These are phyloP conservation scores for Mastigamoeba balamuthi DNA, from an alignment of 78 protist genomes.

Conservation along the genomic window DNA sequence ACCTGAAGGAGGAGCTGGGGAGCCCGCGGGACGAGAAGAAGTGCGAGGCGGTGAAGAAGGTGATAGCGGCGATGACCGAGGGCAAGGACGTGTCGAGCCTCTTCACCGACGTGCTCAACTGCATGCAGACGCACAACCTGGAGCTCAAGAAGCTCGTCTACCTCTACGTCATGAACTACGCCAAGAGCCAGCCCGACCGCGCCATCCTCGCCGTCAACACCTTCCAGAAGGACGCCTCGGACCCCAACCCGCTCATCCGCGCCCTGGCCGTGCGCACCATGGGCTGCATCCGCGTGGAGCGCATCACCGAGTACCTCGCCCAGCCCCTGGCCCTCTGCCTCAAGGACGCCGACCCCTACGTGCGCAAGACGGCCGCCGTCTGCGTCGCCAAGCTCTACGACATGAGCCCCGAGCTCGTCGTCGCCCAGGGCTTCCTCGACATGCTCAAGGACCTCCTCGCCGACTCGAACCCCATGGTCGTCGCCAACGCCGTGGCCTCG, in stretches of 20 bases:
- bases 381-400: constrained; percentile 96
- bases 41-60: constrained; percentile 94
- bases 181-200: constrained; percentile 92
- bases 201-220: constrained; percentile 97
- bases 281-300: constrained; percentile 96
- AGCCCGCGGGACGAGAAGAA: constrained; percentile 46
- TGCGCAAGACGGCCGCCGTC: constrained; percentile 96
- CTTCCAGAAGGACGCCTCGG: constrained; percentile 87
- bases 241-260: constrained; percentile 91
- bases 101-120: constrained; percentile 83
- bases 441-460: constrained; percentile 70
- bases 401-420: constrained; percentile 76
- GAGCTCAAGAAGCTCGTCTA: constrained; percentile 98
- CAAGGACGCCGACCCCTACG: constrained; percentile 93
- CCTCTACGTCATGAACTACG: constrained; percentile 96
- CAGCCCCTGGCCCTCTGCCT: constrained; percentile 83
- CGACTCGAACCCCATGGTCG: constrained; percentile 97
- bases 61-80: constrained; percentile 97
- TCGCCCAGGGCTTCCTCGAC: constrained; percentile 88
- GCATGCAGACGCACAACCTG: constrained; percentile 84
- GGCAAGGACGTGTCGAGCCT: constrained; percentile 94
- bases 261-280: constrained; percentile 98
- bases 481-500: constrained; percentile 95
- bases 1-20: constrained; percentile 52
- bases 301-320: constrained; percentile 84